Evolutionary conservation across 1,284 basidiomycete genomes (phyloP), one percentile per base, ranked within the genome.

Genomic region (Takashimella koratensis): DNA sequence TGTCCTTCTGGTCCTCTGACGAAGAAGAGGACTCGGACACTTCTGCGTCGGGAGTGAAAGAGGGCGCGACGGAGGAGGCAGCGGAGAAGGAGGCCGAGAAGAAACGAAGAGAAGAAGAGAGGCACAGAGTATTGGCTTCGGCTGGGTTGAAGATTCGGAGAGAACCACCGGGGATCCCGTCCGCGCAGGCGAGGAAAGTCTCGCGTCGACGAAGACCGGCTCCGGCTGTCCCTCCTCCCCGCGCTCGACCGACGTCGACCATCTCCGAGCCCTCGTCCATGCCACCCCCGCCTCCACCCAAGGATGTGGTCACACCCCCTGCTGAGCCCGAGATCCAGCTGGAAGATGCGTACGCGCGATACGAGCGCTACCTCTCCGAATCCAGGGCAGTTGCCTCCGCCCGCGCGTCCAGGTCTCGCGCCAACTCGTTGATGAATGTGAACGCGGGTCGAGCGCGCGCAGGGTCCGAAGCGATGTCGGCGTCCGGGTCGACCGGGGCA

Each of bases 341-440:
- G 51, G 86, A 93, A 64, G 93, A 97, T 73, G 93, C 93, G 0
- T 97, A 88, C 71, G 90, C 91, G 55, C 81, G 90, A 19, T 96
- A 93, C 68, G 88, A 92, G 75, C 80, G 84, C 43, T 90, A 86
- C 70, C 58, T 73, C 72, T 83, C 83, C 61, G 81, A 84, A 61
- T 75, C 74, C 45, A 79, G 82, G 8, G 30, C 30, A 8, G 30
- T 8, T 36, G 16, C 30, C 8, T 36, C 30, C 16, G 8, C 30
- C 8, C 8, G 30, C 8, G 30, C 30, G 16, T 8, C 10, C 16
- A 8, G 30, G 16, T 36, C 30, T 8, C 8, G 30, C 8, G 30
- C 30, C 16, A 36, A 36, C 16, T 36, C 30, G 16, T 36, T 36
- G 16, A 36, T 36, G 30, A 36, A 36, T 36, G 30, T 36, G 8